Evolutionary conservation across 2,329 filamentous ascomycete species (phyloP), one percentile per base, ranked within the genome.

Genomic region (Xylariaceae sp.): DNA sequence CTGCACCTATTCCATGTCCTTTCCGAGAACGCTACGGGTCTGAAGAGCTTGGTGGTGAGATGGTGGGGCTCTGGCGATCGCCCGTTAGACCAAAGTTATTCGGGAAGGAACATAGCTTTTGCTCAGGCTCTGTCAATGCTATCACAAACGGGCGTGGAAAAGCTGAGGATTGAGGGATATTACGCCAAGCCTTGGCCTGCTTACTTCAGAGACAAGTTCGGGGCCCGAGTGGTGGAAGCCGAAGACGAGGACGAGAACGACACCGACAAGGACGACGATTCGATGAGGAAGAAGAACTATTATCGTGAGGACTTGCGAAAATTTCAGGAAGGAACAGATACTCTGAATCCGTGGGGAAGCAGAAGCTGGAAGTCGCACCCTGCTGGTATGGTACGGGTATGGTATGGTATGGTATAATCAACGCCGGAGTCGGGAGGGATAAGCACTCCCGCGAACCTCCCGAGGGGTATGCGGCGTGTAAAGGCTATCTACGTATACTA

Each of bases 151-250:
- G 29, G 29, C 10, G 5, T 31, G 29, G 17, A 21, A 19, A 31
- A 22, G 9, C 29, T 31, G 11, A 4, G n/a, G 9, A 31, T 31
- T 19, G 8, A 31, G 18, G 29, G 29, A 31, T 31, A 19, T 19
- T 31, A 31, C 22, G 29, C 29, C 11, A 19, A 31, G 29, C 29
- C 16, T 19, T 31, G 29, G 29, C 29, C 29, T 17, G 16, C 29
- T 5, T 31, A 21, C 29, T 22, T 31, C 18, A 19, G 17, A 31
- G 17, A 31, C 16, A 31, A 31, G 29, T 14, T 31, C n/a, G 29
- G 29, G 14, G 28, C 28, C 12, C 11, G 16, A 30, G 17, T 30
- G 10, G 28, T 30, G 7, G 28, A 30, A 13, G 28, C 12, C 9
- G 28, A 19, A 30, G 28, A 30, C 28, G 28, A 30, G 7, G 28